Evolutionary conservation across 208 protist genomes (phyloP), one percentile per base, ranked within the genome.

Genomic region (Acanthamoeba triangularis): DNA sequence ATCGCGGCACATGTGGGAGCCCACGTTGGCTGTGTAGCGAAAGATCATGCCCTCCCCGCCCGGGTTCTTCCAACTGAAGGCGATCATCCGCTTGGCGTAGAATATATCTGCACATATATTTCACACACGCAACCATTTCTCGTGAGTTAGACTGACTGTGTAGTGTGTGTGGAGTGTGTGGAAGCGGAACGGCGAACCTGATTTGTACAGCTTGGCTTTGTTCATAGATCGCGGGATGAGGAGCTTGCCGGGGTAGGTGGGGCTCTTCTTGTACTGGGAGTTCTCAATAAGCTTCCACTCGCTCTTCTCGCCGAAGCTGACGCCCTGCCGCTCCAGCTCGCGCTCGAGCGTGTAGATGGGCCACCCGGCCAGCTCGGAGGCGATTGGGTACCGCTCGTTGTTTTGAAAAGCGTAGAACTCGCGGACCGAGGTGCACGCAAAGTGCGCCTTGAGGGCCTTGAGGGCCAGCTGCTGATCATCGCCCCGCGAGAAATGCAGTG

Each of bases 371-470:
- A 94, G 52, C 49, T 94, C 91, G 8, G 91, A 78, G 11, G 44
- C 25, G 52, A 94, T 63, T 1, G 69, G 69, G 33, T 72, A 94
- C 8, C 72, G 63, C 91, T 94, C 91, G 18, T 47, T 37, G 54
- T 94, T 94, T 33, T 94, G 63, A 41, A 94, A 94, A 1, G 91
- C 91, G 91, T 72, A 94, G n/a, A 94, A 52, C 25, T 94, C 91
- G 44, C 47, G 44, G 8, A 74, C 49, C 20, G n/a, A 44, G 2
- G 80, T 88, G 80, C 47, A 63, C 18, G 80, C 6, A 49, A 88
- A 63, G 80, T 88, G 80, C 30, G 80, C 25, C 80, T 88, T 88
- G 80, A 88, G 41, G 7, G 80, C 80, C 47, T 88, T 88, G 80
- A 88, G 49, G 7, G 80, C 80, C 80, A 88, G 5, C 80, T 65